phyloP scores from a whole-genome alignment of 2,329 filamentous ascomycete species.

The Ophiostoma angusticollis region DNA sequence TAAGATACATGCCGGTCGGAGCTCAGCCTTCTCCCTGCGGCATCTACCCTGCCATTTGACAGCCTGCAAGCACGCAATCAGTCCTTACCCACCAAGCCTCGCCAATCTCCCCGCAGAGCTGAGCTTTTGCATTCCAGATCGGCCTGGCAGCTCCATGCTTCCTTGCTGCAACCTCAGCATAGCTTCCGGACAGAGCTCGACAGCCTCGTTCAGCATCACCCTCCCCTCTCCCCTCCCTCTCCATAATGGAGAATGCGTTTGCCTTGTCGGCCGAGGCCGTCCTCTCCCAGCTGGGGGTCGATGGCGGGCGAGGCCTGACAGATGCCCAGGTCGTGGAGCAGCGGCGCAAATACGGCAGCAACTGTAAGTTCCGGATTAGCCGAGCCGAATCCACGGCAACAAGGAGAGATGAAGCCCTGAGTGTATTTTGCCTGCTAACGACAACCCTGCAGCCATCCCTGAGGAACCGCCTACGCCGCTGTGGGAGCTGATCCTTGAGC shows the following conservation, averaged over 20 bases:
- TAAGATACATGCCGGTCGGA: too few species aligned
- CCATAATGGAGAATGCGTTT: conserved; percentile 50
- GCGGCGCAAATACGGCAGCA: conserved; percentile 49
- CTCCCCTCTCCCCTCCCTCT: neutral
- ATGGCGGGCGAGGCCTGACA: conserved; percentile 40
- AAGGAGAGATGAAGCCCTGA: neutral
- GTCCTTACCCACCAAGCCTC: neutral
- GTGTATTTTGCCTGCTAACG: neutral
- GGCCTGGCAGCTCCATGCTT: too few species aligned
- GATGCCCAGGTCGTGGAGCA: conserved; percentile 44
- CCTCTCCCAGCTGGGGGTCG: conserved; percentile 44
- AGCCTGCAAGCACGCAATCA: conserved; percentile 1
- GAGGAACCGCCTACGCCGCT: conserved; percentile 93
- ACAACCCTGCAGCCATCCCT: conserved; percentile 34
- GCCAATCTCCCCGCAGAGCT: neutral
- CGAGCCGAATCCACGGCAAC: neutral
- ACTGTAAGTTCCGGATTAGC: conserved; percentile 36
- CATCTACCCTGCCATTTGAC: neutral
- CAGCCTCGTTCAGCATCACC: too few species aligned
- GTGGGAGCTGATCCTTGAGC: conserved; percentile 93
- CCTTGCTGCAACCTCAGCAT: too few species aligned
- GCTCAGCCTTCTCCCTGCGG: neutral
- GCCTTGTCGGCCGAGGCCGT: conserved; percentile 44
- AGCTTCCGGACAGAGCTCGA: too few species aligned
- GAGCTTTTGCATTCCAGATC: neutral